Evolutionary conservation across 768 basidiomycete species (phyloP).

Genomic region (Steccherinum ochraceum): DNA sequence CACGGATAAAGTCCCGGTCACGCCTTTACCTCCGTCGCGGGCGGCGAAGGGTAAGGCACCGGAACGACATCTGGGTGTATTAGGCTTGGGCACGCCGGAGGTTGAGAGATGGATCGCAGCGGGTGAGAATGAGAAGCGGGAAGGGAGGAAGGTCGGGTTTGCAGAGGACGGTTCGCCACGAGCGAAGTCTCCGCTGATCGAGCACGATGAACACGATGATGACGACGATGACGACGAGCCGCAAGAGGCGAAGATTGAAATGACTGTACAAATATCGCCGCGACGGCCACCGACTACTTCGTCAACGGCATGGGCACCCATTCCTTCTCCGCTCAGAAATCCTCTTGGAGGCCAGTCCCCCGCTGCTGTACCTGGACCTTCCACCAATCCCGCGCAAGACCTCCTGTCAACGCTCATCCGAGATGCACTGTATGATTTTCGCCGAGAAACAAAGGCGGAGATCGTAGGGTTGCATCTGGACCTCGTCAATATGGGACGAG

Average conservation of each 20-base stretch:
- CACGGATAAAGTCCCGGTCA: constrained; percentile 19
- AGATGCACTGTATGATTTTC: constrained; percentile 71
- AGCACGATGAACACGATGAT: not conserved
- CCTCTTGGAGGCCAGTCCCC: constrained; percentile 19
- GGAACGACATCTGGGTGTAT: constrained; percentile 20
- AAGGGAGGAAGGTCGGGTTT: constrained; percentile 45
- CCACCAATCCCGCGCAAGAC: constrained; percentile 43
- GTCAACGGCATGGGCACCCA: constrained; percentile 3
- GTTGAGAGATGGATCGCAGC: constrained; percentile 45
- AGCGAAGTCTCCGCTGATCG: not conserved
- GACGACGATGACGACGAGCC: constrained; percentile 2
- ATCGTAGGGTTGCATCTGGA: constrained; percentile 73
- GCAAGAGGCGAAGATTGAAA: constrained; percentile 8
- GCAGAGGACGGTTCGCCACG: constrained; percentile 18
- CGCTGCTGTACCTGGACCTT: constrained; percentile 26
- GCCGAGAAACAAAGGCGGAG: constrained; percentile 62
- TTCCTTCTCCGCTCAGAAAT: constrained; percentile 4
- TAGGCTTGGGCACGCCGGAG: constrained; percentile 49
- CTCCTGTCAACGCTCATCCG: constrained; percentile 58
- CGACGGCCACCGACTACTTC: constrained; percentile 30
- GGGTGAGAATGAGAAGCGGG: constrained; percentile 29
- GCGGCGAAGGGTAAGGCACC: not conserved
- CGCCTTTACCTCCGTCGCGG: constrained; percentile 20
- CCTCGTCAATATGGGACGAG: constrained; percentile 61
- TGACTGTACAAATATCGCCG: constrained; percentile 18